Evolutionary conservation across 495 filamentous ascomycete genomes (phyloP), one percentile per base, ranked within the genome.

Genomic region (Aspergillus bridgeri): DNA sequence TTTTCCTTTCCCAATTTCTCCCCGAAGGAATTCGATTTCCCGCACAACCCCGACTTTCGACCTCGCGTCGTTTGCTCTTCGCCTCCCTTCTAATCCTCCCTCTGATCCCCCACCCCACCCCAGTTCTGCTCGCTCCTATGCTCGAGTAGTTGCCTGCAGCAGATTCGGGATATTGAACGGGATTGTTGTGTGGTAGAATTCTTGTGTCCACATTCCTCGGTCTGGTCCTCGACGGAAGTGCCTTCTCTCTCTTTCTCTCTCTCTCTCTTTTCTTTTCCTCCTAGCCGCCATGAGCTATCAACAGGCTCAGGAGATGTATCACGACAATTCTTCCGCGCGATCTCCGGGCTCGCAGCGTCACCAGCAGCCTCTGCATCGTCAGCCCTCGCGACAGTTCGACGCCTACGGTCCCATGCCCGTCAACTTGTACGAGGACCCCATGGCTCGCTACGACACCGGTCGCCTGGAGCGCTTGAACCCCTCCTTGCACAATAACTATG

Each of bases 341-440:
- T 85, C 83, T 59, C 83, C 83, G 56, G 81, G 81, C 59, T 81
- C 82, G 50, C 83, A 83, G 63, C 81, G 83, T 60, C 83, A 84
- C 65, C 81, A 84, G 42, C 81, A 86, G 62, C 83, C 84, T 33
- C 78, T 91, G 44, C 84, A 86, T 64, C 81, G 83, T 63, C 81
- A 89, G 69, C 71, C 88, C 61, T 86, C 86, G 62, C 75, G 86
- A 65, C 81, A 90, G 61, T 88, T 88, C 63, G 85, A 89, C 61
- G 78, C 82, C 46, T 87, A 86, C 70, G 81, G 81, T 50, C 73
- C 78, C 44, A 80, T 82, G 73, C 82, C 82, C 25, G 77, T 79
- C 48, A 85, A 83, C 47, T 74, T 88, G 65, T 88, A 85, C 67
- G 85, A 87, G 45, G 86, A 88, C 53, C 79, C 82, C 54, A 79